These are phyloP conservation scores for Phialemoniopsis sp. DNA, from an alignment of 2,329 filamentous ascomycete species.

Conservation along the genomic window DNA sequence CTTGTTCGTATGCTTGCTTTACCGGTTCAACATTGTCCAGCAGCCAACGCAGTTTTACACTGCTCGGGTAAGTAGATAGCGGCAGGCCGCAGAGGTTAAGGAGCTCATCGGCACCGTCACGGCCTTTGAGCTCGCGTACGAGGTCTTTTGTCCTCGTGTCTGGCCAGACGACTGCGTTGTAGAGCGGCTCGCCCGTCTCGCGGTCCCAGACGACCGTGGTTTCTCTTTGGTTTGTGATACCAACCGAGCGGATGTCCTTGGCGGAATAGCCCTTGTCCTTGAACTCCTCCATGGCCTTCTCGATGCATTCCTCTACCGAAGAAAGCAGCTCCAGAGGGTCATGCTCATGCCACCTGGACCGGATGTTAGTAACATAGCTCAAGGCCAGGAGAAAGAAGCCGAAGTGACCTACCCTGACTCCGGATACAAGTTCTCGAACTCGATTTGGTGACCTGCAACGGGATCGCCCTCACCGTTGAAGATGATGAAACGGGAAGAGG, in stretches of 20 bases:
- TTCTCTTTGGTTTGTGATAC: constrained; percentile 88
- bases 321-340: constrained; percentile 72
- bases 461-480: constrained; percentile 78
- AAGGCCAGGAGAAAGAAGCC: too few relatives aligned
- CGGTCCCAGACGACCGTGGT: constrained; percentile 84
- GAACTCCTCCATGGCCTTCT: constrained; percentile 70
- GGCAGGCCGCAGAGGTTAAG: constrained; percentile 73
- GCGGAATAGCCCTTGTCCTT: constrained; percentile 62
- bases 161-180: constrained; percentile 87
- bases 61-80: constrained; percentile 83
- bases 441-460: constrained; percentile 79
- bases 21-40: constrained; percentile 68
- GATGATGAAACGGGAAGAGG: constrained; percentile 84
- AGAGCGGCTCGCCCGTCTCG: constrained; percentile 72
- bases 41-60: constrained; percentile 82
- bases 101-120: constrained; percentile 64
- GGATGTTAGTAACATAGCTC: constrained; percentile 7
- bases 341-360: constrained; percentile 79
- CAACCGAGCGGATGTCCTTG: constrained; percentile 70
- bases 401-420: constrained; percentile 67
- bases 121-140: constrained; percentile 70
- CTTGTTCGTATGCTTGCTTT: constrained; percentile 69
- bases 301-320: constrained; percentile 76
- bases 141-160: constrained; percentile 73
- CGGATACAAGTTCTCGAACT: constrained; percentile 81